Evolutionary conservation across 768 basidiomycete species (phyloP), one percentile per base, ranked within the genome.

Genomic region (Tulasnella sp.): DNA sequence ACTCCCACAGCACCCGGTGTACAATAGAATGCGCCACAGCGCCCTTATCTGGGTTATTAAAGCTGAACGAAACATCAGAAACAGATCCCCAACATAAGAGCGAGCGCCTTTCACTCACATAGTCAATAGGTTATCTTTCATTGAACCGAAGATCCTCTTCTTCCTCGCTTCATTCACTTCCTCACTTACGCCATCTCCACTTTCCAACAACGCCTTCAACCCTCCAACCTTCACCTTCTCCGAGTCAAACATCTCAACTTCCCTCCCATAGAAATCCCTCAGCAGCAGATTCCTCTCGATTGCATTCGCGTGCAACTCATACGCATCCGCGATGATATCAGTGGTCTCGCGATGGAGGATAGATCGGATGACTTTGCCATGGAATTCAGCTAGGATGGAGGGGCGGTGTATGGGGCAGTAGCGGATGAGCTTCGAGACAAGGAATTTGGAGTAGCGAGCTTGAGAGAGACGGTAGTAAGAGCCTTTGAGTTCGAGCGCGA

Each of bases 391-490:
- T 42, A 94, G 74, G 65, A 97, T 91, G 12, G 82, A 76, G 4
- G 79, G 70, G 38, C 92, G 84, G 64, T 89, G 84, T 0, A 80
- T 64, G 2, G 89, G 83, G 69, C 88, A 64, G 61, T 67, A 71
- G 8, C 85, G 80, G 62, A 90, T 81, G 49, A 92, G 77, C 71
- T 92, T 92, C 8, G 80, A 78, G 25, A 90, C 80, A 12, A 92
- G 75, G 67, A 90, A 91, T 87, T 92, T 94, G 38, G 90, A 91
- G 68, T 96, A 96, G 72, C 86, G 92, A 66, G 81, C 87, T 70
- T 89, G 85, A 41, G 84, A 83, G 55, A 94, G 76, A 43, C 82
- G 82, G 67, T 76, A 80, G 67, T 83, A 94, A 57, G 77, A 76
- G 1, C 91, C 91, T 68, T 87, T 84, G 49, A 96, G 75, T 71